Base-by-base conservation (phyloP, 768 basidiomycete species). In the Boletellus sp. region DNA sequence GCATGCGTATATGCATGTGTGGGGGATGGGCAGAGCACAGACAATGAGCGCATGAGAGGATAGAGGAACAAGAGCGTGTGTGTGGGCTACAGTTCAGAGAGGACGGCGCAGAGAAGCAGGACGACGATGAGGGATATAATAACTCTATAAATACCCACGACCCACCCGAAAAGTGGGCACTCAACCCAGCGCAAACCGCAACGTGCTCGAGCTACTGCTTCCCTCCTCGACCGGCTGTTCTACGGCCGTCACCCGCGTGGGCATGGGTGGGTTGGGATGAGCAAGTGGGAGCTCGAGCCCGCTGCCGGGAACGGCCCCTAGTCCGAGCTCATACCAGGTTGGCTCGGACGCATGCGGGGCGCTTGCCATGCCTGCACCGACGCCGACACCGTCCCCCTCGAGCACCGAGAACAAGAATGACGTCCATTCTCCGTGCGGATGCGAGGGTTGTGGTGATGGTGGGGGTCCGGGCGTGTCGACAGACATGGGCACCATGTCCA, bases 381-480 rank as follows among this genome's bases (percentile, higher is more conserved):
- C 56, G 8, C 56, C 57, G 3, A 58, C 56, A 3, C 56, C 60
- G 19, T 69, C 67, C 13, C 67, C 62, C 23, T 67, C 66, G 26
- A 67, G 67, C 65, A 67, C 61, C 13, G 66, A 67, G 36, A 67
- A 65, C 22, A 67, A 47, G 40, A 67, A 69, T 5, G 67, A 67
- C 0, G 66, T 67, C 66, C 66, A 67, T 36, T 67, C 66, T 12
- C 66, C 66, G 9, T 55, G 56, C 0, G 60, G 35, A 10, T 52
- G 57, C 0, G 45, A 26, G 1, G 56, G 35, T 19, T 52, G 52
- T 6, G 48, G 10, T 0, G 52, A 41, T 4, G 52, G 43, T 4
- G 52, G 22, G 23, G 55, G 53, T 1, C 55, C 47, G 1, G 58
- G 43, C 11, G 50, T 0, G 36, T 66, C 55, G 32, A 65, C 43